Evolutionary conservation across 1,284 basidiomycete species (phyloP), one percentile per base, ranked within the genome.

Genomic region (Athelia psychrophila): DNA sequence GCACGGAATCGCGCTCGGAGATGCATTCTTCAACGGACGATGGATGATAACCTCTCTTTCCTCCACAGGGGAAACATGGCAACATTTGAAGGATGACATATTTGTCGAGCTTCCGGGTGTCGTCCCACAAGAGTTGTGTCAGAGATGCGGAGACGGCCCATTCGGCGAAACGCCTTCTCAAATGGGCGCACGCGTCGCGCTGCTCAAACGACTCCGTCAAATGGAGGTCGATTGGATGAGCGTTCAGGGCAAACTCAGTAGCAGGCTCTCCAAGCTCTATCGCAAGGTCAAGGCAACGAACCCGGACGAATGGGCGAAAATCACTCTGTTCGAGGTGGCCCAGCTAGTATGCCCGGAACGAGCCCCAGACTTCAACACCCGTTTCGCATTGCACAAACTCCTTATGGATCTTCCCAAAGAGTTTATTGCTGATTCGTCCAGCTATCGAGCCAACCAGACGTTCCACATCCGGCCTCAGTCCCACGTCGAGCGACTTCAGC

Each of bases 381-480:
- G 79, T 9, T 81, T 91, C 55, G 91, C 88, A 0, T 76, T 87
- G 0, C 93, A 97, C 68, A 78, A 79, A 51, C 78, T 86, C 54
- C 70, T 98, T 56, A 88, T 96, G 83, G 66, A 73, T 9, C 71
- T 80, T 13, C 65, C 83, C 1, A 62, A 79, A 18, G 70, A 86
- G 46, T 98, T 91, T 58, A 64, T 89, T 19, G 82, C 86, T 0
- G 77, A 84, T 49, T 66, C 73, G 20, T 66, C 71, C 27, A 69
- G 74, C 33, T 91, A 91, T 67, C 73, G 82, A 40, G 60, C 71
- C 13, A 75, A 73, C 3, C 83, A 86, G 48, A 71, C 63, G 0
- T 94, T 95, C 70, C 64, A 77, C 33, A 80, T 95, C 35, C 84
- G 94, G 2, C 88, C 91, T 1, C 67, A 72, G 25, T 70, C 72